phyloP scores from a whole-genome alignment of 108 stramenopile genomes.

The Chaetoceros tenuissimus region DNA sequence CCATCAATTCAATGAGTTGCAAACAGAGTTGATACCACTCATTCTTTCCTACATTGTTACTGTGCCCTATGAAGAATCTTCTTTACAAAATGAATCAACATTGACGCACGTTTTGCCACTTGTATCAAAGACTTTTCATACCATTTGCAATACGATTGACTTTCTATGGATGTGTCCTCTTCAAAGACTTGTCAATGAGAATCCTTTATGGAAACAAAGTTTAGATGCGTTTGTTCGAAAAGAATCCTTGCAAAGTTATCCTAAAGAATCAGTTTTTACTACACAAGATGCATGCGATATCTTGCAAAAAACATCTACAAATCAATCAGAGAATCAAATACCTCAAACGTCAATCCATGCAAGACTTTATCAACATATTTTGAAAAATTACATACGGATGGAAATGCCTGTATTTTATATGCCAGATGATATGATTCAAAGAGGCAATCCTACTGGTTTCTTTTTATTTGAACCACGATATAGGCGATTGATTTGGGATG shows the following conservation, averaged over 20 bases:
- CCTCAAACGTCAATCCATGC: background rate
- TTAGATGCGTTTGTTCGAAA: background rate
- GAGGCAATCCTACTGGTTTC: constrained; percentile 27
- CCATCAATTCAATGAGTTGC: background rate
- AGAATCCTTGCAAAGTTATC: background rate
- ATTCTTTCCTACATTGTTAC: background rate
- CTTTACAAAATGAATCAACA: background rate
- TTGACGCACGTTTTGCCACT: background rate
- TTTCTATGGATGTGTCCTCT: background rate
- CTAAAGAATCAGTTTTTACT: too few species aligned
- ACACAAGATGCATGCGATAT: too few species aligned
- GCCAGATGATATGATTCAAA: constrained; percentile 20
- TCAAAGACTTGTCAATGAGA: background rate
- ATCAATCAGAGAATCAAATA: too few species aligned
- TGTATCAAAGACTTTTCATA: background rate
- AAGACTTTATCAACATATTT: constrained; percentile 26
- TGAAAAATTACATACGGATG: constrained; percentile 26
- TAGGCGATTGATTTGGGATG: constrained; percentile 37
- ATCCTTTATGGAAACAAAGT: background rate
- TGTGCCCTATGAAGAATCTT: background rate
- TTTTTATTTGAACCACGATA: constrained; percentile 55
- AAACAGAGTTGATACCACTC: background rate
- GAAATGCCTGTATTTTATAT: constrained; percentile 45
- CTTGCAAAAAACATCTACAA: too few species aligned
- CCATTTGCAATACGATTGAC: background rate